These are phyloP conservation scores for Nymphaea thermarum DNA, from an alignment of 164 flowering plant species.

Conservation along the genomic window DNA sequence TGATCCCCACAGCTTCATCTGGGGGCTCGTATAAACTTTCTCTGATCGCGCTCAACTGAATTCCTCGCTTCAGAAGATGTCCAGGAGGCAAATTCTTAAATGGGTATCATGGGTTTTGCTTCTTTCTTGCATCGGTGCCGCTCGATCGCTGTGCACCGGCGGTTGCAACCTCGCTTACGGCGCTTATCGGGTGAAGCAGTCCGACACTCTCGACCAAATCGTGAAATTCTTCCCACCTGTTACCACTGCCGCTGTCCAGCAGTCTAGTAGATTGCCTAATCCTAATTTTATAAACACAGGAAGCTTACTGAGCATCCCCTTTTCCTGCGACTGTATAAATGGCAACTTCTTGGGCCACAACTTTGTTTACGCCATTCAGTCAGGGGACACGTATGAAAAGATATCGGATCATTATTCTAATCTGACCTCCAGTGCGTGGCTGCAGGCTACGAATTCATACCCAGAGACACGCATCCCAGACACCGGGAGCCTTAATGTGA, in stretches of 20 bases:
- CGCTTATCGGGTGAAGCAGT: constrained; percentile 40
- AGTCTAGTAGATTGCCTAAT: constrained; percentile 22
- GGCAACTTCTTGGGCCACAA: constrained; percentile 30
- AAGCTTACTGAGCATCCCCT: constrained; percentile 32
- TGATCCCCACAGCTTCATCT: background rate
- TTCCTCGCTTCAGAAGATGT: background rate
- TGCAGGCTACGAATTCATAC: constrained; percentile 23
- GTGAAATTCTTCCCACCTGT: background rate
- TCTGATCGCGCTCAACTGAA: background rate
- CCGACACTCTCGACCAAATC: constrained; percentile 16
- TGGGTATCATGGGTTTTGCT: background rate
- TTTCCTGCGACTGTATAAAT: constrained; percentile 37
- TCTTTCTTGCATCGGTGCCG: background rate
- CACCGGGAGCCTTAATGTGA: constrained; percentile 24
- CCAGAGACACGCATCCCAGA: constrained; percentile 16
- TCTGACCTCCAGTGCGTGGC: constrained; percentile 24
- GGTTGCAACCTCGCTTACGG: constrained; percentile 48
- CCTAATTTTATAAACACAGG: constrained; percentile 15
- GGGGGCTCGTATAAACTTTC: background rate
- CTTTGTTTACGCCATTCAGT: constrained; percentile 18
- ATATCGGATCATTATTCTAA: constrained; percentile 29
- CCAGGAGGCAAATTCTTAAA: background rate
- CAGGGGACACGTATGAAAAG: constrained; percentile 27
- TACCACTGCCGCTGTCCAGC: constrained; percentile 4
- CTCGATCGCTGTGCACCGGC: background rate